These are phyloP conservation scores for Forsythia viridissima DNA, from an alignment of 257 asterid genomes.

Conservation along the genomic window DNA sequence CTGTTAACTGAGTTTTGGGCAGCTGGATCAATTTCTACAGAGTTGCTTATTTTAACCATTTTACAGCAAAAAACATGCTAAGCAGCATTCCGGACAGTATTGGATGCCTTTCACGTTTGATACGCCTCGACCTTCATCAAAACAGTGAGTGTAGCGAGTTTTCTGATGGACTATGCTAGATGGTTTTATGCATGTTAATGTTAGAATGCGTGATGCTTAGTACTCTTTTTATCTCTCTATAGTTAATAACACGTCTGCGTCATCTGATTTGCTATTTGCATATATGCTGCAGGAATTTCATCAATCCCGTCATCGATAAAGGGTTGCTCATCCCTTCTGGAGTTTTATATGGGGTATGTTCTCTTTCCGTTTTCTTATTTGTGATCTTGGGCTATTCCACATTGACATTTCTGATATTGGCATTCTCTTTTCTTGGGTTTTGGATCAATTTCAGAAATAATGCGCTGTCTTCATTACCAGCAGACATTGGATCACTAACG, in stretches of 20 bases:
- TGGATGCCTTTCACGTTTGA: constrained; percentile 75
- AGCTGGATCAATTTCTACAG: constrained; percentile 27
- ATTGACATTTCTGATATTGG: constrained; percentile 16
- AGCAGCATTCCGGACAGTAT: constrained; percentile 74
- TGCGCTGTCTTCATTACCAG: constrained; percentile 68
- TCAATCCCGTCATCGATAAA: constrained; percentile 83
- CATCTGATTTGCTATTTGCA: constrained; percentile 16
- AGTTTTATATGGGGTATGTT: constrained; percentile 86
- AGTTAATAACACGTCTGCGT: constrained; percentile 6
- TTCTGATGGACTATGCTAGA: constrained; percentile 13
- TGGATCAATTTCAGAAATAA: constrained; percentile 55
- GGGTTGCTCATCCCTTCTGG: constrained; percentile 80
- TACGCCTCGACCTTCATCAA: constrained; percentile 89
- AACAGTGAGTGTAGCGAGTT: constrained; percentile 67
- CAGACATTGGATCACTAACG: constrained; percentile 75
- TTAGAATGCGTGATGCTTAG: not conserved
- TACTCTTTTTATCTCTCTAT: constrained; percentile 5
- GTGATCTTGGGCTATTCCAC: constrained; percentile 11
- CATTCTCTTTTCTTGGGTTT: constrained; percentile 23
- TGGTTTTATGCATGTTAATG: not conserved
- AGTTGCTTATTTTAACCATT: constrained; percentile 22
- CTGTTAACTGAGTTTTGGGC: constrained; percentile 21
- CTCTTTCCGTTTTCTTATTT: constrained; percentile 14
- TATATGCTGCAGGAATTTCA: constrained; percentile 68
- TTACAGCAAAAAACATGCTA: constrained; percentile 73